Evolutionary conservation across 108 stramenopile genomes (phyloP), one percentile per base, ranked within the genome.

Genomic region (Skeletonema tropicum): DNA sequence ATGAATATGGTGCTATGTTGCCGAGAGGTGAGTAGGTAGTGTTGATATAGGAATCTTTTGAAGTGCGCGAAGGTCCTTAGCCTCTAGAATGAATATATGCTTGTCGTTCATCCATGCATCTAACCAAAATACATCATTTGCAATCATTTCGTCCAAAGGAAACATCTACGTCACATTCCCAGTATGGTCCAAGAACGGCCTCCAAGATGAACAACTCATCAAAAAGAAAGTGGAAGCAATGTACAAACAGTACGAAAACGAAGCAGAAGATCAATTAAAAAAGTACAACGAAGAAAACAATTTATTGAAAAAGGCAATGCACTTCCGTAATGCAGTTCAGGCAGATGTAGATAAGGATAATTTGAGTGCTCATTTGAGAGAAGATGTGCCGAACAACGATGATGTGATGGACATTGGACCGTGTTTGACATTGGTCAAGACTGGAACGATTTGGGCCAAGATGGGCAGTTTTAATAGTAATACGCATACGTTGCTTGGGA

Each of bases 261-360:
- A 55, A 25, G 15, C 3, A 5, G 52, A 55, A 10, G 23, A 21
- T 23, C 52, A 55, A 55, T 23, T 55, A 5, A 21, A 55, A 55
- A 66, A 66, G 55, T 60, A 60, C 57, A 26, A 66, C 11, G 25
- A 14, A 15, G 59, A 57, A 19, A 23, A 17, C 19, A 66, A 66
- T 52, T 59, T 59, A n/a, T 59, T 66, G 57, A 66, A 60, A 59
- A 66, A 66, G 66, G 66, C 66, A 23, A 57, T 66, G 66, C 57
- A 66, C 25, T 66, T 60, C 3, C 66, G 31, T 59, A 66, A 66
- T 66, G 66, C 66, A 4, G 55, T 66, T 12, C 57, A 57, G 7
- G 66, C 66, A 10, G 66, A 66, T 57, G 52, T 55, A 8, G 52
- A 55, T 23, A 21, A 23, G 6, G 52, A 55, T 23, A 55, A 55